Percentiles rank a stretch among this genome's conserved stretches.
Conservation (phyloP, 129 eudicot species). For the Mikania micrantha region DNA sequence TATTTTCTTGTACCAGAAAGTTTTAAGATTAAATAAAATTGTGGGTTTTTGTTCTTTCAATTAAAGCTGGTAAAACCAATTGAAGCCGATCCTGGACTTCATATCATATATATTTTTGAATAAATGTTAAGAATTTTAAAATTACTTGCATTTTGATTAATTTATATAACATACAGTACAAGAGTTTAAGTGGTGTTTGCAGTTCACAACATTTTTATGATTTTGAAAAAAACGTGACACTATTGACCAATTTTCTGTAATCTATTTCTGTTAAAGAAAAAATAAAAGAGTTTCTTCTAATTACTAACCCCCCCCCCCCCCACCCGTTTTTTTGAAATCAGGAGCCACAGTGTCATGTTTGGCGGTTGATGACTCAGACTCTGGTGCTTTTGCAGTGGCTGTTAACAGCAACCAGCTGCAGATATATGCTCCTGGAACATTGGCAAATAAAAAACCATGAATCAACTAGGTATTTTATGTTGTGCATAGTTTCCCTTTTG, state of each 20-base stretch:
- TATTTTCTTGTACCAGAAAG: too few species aligned
- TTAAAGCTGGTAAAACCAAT: too few species aligned
- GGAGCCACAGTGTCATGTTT: conserved; percentile 57
- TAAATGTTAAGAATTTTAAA: too few species aligned
- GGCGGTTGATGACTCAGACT: conserved; percentile 46
- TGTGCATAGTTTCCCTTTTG: conserved; percentile 13
- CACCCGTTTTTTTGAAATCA: conserved; percentile 20
- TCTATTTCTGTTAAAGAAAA: background rate
- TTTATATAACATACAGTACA: too few species aligned
- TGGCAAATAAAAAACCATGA: conserved; percentile 10
- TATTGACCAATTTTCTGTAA: background rate
- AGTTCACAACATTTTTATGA: too few species aligned
- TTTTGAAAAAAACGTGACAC: too few species aligned
- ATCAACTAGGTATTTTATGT: background rate
- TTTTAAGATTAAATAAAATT: too few species aligned
- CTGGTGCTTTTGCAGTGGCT: conserved; percentile 56
- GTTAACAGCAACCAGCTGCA: conserved; percentile 46
- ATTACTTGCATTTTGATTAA: too few species aligned
- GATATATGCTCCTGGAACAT: conserved; percentile 36
- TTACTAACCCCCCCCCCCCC: background rate
- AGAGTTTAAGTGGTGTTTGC: too few species aligned
- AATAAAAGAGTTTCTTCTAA: background rate
- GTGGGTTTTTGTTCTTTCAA: too few species aligned
- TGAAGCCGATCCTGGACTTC: too few species aligned
- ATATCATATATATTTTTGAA: too few species aligned